Percentiles rank a stretch among this genome's conserved stretches.
Evolutionary conservation across 148 eudicot genomes (phyloP).

Genomic region (Bassia scoparia): DNA sequence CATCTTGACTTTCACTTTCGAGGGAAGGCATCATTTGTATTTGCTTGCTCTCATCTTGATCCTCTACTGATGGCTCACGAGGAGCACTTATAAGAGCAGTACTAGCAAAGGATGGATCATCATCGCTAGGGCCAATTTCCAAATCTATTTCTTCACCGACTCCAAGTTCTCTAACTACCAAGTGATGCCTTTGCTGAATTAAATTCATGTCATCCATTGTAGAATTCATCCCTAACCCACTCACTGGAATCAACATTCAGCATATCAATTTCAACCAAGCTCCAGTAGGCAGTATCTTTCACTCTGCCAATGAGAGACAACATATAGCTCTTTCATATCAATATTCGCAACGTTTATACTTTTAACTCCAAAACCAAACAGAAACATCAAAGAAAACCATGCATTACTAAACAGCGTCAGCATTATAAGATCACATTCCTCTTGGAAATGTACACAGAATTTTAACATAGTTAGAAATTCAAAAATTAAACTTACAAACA

Average conservation of each 20-base stretch:
- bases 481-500: not conserved
- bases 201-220: slow-evolving; percentile 86
- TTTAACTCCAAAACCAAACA: slow-evolving; percentile 2
- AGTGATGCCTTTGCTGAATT: slow-evolving; percentile 89
- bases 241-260: slow-evolving; percentile 81
- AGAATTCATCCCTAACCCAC: slow-evolving; percentile 80
- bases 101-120: slow-evolving; percentile 67
- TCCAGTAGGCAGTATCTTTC: slow-evolving; percentile 13
- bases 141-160: slow-evolving; percentile 94
- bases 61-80: slow-evolving; percentile 66
- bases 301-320: slow-evolving; percentile 16
- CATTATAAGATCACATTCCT: not conserved
- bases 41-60: slow-evolving; percentile 70
- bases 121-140: slow-evolving; percentile 87
- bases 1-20: slow-evolving; percentile 64
- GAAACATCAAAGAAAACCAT: not conserved
- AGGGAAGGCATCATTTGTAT: slow-evolving; percentile 56
- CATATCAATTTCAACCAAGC: slow-evolving; percentile 48
- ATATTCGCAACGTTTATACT: not conserved
- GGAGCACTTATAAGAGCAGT: slow-evolving; percentile 55
- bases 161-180: slow-evolving; percentile 76
- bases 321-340: slow-evolving; percentile 12
- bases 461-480: not conserved
- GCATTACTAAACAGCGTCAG: not conserved
- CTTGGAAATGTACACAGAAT: not conserved